Conservation (phyloP, 805 yeast species). For the Pichia membranifaciens region DNA sequence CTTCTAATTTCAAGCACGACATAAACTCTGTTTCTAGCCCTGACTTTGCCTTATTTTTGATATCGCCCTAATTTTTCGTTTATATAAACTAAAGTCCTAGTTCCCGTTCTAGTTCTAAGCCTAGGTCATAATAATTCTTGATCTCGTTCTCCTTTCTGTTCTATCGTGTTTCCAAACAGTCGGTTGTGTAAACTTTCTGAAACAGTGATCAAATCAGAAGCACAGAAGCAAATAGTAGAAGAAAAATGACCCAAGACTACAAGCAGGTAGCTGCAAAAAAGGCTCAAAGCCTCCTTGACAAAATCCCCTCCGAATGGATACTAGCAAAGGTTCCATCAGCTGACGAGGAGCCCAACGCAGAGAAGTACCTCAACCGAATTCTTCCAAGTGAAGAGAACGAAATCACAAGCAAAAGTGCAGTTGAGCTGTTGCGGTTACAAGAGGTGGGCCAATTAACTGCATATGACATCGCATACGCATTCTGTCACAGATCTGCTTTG, state of each 20-base stretch:
- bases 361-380: constrained; percentile 18
- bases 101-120: no score
- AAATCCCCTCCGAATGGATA: constrained; percentile 31
- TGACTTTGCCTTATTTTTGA: no score
- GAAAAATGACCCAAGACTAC: constrained; percentile 14
- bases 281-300: constrained; percentile 12
- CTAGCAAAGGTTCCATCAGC: constrained; percentile 24
- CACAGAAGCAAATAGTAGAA: no score
- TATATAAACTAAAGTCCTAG: no score
- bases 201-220: no score
- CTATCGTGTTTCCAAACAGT: no score
- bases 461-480: constrained; percentile 34
- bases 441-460: constrained; percentile 30
- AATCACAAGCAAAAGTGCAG: constrained; percentile 21
- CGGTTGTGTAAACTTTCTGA: no score
- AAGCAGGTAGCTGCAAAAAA: constrained; percentile 19
- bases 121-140: no score
- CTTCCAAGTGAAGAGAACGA: constrained; percentile 21
- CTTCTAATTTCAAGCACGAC: no score
- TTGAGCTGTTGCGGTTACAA: constrained; percentile 24
- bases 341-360: constrained; percentile 25
- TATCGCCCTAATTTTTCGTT: no score
- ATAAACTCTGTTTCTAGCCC: no score
- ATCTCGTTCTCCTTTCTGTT: no score
- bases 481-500: constrained; percentile 38